phyloP scores from a whole-genome alignment of 352 stramenopile species.

The Phytophthora megakarya region DNA sequence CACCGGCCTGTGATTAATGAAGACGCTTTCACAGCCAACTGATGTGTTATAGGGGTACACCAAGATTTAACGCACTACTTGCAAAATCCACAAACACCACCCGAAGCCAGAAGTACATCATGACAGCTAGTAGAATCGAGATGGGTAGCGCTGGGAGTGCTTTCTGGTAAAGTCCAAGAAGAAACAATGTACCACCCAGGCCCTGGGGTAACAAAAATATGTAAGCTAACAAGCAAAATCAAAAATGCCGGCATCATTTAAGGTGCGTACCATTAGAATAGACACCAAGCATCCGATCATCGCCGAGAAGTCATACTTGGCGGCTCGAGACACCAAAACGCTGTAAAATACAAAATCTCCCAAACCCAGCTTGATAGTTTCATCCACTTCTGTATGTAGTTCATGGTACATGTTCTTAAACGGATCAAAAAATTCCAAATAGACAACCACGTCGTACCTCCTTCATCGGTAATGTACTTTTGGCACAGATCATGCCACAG shows the following conservation, averaged over 20 bases:
- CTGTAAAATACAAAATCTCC: constrained; percentile 99
- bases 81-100: constrained; percentile 73
- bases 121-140: constrained; percentile 80
- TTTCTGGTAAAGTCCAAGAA: constrained; percentile 95
- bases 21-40: constrained; percentile 18
- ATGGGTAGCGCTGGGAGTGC: constrained; percentile 98
- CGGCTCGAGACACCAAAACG: constrained; percentile 96
- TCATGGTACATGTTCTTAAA: constrained; percentile 5
- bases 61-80: constrained; percentile 42
- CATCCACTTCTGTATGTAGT: constrained; percentile 58
- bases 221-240: constrained; percentile 5
- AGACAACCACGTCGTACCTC: constrained; percentile 32
- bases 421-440: background rate
- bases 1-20: constrained; percentile 9
- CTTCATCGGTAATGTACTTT: constrained; percentile 73
- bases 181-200: constrained; percentile 93
- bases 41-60: constrained; percentile 37
- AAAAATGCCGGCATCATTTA: background rate
- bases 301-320: constrained; percentile 95
- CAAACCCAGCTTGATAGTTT: constrained; percentile 94
- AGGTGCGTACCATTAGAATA: constrained; percentile 88
- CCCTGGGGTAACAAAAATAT: constrained; percentile 48
- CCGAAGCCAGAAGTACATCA: constrained; percentile 84
- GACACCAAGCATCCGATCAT: constrained; percentile 94
- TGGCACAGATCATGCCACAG: constrained; percentile 80